These are phyloP conservation scores for Fomitopsis palustris DNA, from an alignment of 1,284 basidiomycete genomes.

Conservation along the genomic window DNA sequence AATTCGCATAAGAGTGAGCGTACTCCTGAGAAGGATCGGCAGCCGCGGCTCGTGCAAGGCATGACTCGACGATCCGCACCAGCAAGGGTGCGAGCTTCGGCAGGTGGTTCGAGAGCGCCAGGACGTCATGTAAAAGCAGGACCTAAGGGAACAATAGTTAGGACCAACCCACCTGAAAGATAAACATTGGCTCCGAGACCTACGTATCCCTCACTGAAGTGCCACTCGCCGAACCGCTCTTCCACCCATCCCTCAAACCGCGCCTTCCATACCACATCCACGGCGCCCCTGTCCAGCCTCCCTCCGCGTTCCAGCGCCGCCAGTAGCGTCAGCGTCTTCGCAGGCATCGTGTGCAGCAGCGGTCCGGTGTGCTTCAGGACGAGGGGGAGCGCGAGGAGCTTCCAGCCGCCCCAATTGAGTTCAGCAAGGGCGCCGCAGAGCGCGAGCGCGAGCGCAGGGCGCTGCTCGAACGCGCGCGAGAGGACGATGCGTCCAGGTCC, in stretches of 20 bases:
- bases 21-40: constrained; percentile 32
- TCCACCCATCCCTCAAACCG: constrained; percentile 45
- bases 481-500: constrained; percentile 57
- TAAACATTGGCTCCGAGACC: constrained; percentile 3
- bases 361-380: constrained; percentile 48
- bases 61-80: constrained; percentile 43
- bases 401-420: constrained; percentile 72
- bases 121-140: constrained; percentile 46
- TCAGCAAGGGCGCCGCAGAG: constrained; percentile 59
- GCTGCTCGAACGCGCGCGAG: constrained; percentile 38
- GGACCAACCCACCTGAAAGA: not conserved
- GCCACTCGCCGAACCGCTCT: constrained; percentile 32
- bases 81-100: constrained; percentile 43
- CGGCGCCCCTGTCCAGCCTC: constrained; percentile 41
- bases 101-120: constrained; percentile 48
- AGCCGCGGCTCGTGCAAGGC: constrained; percentile 31
- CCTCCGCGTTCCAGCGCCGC: constrained; percentile 43
- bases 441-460: constrained; percentile 43
- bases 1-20: constrained; percentile 35
- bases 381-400: constrained; percentile 54
- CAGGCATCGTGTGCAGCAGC: constrained; percentile 40
- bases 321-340: constrained; percentile 45
- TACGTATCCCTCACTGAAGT: constrained; percentile 32
- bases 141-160: constrained; percentile 26
- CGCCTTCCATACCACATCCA: constrained; percentile 55